Evolutionary conservation across 306 rosid genomes (phyloP), one percentile per base, ranked within the genome.

Genomic region (Castanea mollissima): DNA sequence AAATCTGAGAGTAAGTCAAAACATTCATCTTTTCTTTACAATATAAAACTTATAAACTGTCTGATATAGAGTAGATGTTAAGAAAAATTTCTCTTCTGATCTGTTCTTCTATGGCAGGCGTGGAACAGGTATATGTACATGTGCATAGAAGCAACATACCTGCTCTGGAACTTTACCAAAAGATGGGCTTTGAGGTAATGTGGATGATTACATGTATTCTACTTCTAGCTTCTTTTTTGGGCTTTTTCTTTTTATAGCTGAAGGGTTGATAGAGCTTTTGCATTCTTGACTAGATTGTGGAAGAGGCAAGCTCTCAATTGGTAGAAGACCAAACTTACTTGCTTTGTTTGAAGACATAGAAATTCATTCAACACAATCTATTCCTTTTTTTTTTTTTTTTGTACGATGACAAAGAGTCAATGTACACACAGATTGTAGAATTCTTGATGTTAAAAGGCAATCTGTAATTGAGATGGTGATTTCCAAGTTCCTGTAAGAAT

Each of bases 121-220:
- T 91, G 74, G 85, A 76, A 59, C 90, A 79, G 46, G 86, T 92
- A 73, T 92, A 92, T 79, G 93, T 94, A 64, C 97, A 94, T 78
- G 97, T 90, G 72, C 86, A 90, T 82, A 86, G 86, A 86, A 85
- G 88, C 67, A 92, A 92, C 78, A 60, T 5, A 19, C 71, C 83
- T 54, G 97, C 91, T 9, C 95, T 81, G 60, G 80, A 55, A 29
- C 88, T 94, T 77, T 94, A 94, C 84, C 78, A 73, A 38, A 92
- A 83, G 86, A 76, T 90, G 86, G 98, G 98, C 31, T 94, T 94
- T 10, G 91, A 94, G 97, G 98, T 94, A 88, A 74, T 29, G 38
- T 18, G 62, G 46, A 5, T 21, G 63, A 62, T 73, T 76, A 49
- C 58, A 65, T 51, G 38, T 71, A 68, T 58, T 71, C 67, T 59